These are phyloP conservation scores for Prinsepia uniflora DNA, from an alignment of 306 rosid species.

Conservation along the genomic window DNA sequence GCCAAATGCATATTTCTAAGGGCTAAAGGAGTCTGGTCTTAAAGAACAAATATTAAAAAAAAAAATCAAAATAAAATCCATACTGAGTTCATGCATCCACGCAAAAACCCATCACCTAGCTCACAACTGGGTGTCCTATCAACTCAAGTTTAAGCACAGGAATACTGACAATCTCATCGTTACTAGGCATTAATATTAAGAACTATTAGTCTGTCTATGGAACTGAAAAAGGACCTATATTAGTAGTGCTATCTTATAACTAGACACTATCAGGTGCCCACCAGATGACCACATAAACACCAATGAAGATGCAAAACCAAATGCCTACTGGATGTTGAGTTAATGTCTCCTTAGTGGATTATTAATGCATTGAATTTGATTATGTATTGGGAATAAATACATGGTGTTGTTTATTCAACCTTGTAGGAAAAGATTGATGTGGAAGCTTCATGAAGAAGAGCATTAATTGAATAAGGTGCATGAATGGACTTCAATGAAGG, in stretches of 20 bases:
- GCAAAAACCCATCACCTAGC: background rate
- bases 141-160: background rate
- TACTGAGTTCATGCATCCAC: too few relatives aligned
- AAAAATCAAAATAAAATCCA: background rate
- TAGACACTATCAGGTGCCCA: background rate
- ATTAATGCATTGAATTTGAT: too few relatives aligned
- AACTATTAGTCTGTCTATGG: background rate
- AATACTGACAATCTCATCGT: background rate
- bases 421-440: too few relatives aligned
- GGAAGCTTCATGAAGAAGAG: too few relatives aligned
- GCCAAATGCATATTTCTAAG: background rate
- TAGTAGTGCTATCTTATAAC: background rate
- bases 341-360: too few relatives aligned
- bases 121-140: background rate
- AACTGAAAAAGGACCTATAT: background rate
- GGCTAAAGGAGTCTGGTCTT: background rate
- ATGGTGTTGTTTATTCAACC: too few relatives aligned
- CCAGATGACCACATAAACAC: background rate
- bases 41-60: background rate
- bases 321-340: background rate
- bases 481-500: too few relatives aligned
- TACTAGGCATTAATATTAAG: background rate
- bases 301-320: background rate
- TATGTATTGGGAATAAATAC: too few relatives aligned
- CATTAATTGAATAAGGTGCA: too few relatives aligned